Evolutionary conservation across 2,329 filamentous ascomycete genomes (phyloP), one percentile per base, ranked within the genome.

Genomic region (Lachnellula hyalina): DNA sequence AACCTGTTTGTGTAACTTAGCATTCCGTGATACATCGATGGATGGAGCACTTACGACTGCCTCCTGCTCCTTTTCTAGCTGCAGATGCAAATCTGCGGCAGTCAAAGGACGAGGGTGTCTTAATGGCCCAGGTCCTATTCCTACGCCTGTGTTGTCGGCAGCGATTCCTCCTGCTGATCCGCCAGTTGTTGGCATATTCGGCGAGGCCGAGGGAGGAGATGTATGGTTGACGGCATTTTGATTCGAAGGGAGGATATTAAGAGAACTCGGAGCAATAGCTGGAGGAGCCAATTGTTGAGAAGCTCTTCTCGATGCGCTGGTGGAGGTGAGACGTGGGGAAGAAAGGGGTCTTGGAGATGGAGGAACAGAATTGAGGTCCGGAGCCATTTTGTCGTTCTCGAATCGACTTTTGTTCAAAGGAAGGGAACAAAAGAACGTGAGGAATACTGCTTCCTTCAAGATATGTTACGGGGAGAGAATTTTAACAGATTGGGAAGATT

Each of bases 31-130:
- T 17, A 1, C n/a, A 3, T 28, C n/a, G 23, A 5, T 15, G 32
- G n/a, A 19, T 15, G 21, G 11, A 32, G 3, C 36, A 74, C 84
- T 61, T 78, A 94, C 92, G 65, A 96, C 87, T 36, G 91, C 89
- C 72, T 97, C 93, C 66, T 97, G 92, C 69, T 97, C 93, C 72
- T 95, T 94, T 73, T 97, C 93, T 25, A 96, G 78, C 74, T 96
- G 84, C 56, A 89, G 78, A 71, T 96, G 91, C 58, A 97, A 78
- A 71, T 97, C 93, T 3, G 90, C 88, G 1, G 90, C 86, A 0
- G 93, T 96, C 70, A 96, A 75, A 3, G 92, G 92, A 36, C 90
- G 82, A 5, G 93, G 92, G 70, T 96, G 92, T 59, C 93, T 83
- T 65, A 95, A 74, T 4, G 93, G 92, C 0, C 87, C 89, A 53